Evolutionary conservation across 345 rosid species (phyloP).

Genomic region (Syzygium oleosum): DNA sequence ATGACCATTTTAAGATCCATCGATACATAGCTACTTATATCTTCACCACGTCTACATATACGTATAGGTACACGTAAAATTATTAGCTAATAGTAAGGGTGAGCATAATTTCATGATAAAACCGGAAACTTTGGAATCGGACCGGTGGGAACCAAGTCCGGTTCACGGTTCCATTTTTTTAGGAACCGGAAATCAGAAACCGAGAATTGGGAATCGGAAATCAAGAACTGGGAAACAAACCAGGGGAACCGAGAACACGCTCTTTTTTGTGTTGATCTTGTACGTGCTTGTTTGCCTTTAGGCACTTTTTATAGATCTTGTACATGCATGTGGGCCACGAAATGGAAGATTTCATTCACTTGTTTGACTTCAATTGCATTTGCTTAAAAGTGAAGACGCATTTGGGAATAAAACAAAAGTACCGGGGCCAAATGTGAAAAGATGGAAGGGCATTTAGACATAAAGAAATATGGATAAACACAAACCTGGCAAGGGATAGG

Average conservation of each 20-base stretch:
- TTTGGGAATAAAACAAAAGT: background rate
- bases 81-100: too few species aligned
- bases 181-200: background rate
- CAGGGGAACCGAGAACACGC: background rate
- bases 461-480: background rate
- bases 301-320: background rate
- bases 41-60: too few species aligned
- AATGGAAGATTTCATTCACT: background rate
- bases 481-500: background rate
- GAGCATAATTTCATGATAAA: too few species aligned
- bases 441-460: background rate
- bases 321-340: background rate
- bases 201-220: background rate
- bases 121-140: too few species aligned
- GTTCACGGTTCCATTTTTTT: too few species aligned
- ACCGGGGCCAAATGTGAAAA: background rate
- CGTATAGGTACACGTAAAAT: too few species aligned
- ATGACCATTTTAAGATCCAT: too few species aligned
- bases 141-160: too few species aligned
- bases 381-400: background rate
- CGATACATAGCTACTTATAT: too few species aligned
- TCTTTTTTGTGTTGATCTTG: background rate
- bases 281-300: background rate
- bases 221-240: fast-evolving
- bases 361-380: background rate